A percentile compares a stretch with the other conserved stretches of the same genome.
Evolutionary conservation across 1,284 basidiomycete genomes (phyloP).

Genomic region (Trichosporon sp.): DNA sequence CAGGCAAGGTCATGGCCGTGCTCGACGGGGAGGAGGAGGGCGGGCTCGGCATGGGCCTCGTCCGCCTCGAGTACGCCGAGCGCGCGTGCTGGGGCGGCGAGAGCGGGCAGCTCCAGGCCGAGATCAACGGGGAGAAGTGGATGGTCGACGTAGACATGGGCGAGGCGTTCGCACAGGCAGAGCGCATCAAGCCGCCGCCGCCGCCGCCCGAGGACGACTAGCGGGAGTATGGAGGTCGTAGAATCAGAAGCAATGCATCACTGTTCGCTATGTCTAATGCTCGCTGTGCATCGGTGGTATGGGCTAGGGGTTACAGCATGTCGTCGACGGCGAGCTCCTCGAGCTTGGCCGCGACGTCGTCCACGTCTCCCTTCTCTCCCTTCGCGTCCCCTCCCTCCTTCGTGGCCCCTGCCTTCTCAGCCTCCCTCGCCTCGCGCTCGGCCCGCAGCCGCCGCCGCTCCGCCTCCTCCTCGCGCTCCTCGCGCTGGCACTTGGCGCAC

Average conservation of each 20-base stretch:
- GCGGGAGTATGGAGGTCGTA: not conserved
- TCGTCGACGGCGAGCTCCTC: constrained; percentile 18
- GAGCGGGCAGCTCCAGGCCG: constrained; percentile 24
- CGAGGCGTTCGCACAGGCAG: constrained; percentile 35
- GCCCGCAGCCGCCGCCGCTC: constrained; percentile 1
- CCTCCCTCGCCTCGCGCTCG: constrained; percentile 43
- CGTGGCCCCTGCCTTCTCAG: constrained; percentile 9
- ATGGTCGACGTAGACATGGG: constrained; percentile 39
- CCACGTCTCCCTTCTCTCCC: constrained; percentile 10
- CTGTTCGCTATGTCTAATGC: not conserved
- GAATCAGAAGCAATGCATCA: not conserved
- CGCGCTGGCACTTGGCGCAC: constrained; percentile 61
- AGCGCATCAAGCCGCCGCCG: constrained; percentile 14
- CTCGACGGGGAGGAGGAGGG: constrained; percentile 11
- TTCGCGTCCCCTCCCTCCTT: constrained; percentile 51
- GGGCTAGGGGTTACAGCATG: constrained; percentile 7
- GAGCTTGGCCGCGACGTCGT: constrained; percentile 7
- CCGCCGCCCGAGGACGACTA: constrained; percentile 11
- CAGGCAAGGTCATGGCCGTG: constrained; percentile 43
- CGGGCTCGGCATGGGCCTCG: constrained; percentile 41
- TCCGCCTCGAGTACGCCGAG: constrained; percentile 47
- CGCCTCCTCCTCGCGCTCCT: constrained; percentile 50
- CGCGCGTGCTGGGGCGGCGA: constrained; percentile 34
- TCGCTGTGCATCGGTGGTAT: not conserved
- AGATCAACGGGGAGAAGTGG: constrained; percentile 27